Evolutionary conservation across 2,329 filamentous ascomycete species (phyloP), one percentile per base, ranked within the genome.

Genomic region (Trichoderma oligosporum): DNA sequence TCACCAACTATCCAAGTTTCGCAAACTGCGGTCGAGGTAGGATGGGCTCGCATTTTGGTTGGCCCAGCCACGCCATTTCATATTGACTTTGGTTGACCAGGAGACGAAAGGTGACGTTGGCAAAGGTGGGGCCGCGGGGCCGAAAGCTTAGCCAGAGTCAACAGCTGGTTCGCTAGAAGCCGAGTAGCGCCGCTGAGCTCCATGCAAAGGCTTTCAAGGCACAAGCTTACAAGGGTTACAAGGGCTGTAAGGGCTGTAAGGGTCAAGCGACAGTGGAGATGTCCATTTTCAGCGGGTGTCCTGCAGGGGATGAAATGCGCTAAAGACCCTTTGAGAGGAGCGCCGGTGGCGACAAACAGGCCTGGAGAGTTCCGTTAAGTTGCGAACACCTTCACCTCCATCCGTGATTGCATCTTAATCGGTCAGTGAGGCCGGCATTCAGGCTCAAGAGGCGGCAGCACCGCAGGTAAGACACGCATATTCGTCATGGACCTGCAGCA

Each of bases 1-100:
- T 51, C 25, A 52, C 46, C 53, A 51, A 56, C 45, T 57, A 55
- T 61, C 46, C 38, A 49, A 45, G 46, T 61, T 64, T 58, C 54
- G 33, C 44, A 51, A 33, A 42, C 41, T 58, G 39, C 27, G 31
- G 57, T 56, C 53, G 58, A 42, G 41, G 47, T 29, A 53, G 41
- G 58, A 24, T 45, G 56, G 46, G 47, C 27, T 31, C 45, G 44
- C 39, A 49, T 51, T 49, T 48, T 61, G 62, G 64, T 67, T 68
- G 64, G 67, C 65, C 67, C 67, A 70, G 67, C 67, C 67, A 68
- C 67, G 57, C 52, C 57, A 53, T 62, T 68, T 68, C 64, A 29
- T 69, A 65, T 69, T 69, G 65, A 69, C 66, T 63, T 56, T 25
- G 57, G 67, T 69, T 68, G 67, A 48, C 65, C 38, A 49, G 63